Conservation (phyloP, 139 green algal species). For the Micractinium conductrix region DNA sequence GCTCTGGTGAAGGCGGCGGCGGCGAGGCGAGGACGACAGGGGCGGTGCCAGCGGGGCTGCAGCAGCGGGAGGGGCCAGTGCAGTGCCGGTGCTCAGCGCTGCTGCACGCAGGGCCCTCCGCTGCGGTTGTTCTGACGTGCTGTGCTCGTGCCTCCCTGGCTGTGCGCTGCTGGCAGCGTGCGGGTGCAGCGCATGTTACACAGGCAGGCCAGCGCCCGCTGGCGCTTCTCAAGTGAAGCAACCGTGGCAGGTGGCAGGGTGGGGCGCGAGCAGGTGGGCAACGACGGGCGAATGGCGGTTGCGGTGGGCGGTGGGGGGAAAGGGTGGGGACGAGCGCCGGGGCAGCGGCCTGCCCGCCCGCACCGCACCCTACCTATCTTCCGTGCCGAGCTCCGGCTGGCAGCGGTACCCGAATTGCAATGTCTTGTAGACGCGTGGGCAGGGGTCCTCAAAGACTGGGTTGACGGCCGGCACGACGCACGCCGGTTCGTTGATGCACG, state of each 20-base stretch:
- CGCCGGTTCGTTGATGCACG: neutral
- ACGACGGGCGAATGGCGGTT: no score
- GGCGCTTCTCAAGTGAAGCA: neutral
- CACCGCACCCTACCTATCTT: no score
- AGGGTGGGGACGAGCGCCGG: neutral
- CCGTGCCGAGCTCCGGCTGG: neutral
- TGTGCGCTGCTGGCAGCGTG: no score
- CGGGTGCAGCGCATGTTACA: no score
- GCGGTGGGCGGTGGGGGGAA: neutral
- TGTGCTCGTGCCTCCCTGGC: no score
- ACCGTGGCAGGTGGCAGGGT: no score
- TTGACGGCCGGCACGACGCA: slow-evolving; percentile 23
- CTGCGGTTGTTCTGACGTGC: no score
- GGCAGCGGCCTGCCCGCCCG: neutral
- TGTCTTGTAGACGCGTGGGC: neutral
- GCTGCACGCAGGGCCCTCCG: no score
- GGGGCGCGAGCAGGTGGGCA: neutral
- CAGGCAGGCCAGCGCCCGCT: neutral
- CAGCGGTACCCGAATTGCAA: slow-evolving; percentile 21
- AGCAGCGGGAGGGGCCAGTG: no score
- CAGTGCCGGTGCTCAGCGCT: no score
- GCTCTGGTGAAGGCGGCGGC: neutral
- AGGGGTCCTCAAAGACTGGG: slow-evolving; percentile 11
- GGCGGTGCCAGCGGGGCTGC: neutral
- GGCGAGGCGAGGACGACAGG: neutral